A percentile compares a stretch with the other conserved stretches of the same genome.
These are phyloP conservation scores for Malassezia slooffiae DNA, from an alignment of 1,284 basidiomycete species.

Conservation along the genomic window DNA sequence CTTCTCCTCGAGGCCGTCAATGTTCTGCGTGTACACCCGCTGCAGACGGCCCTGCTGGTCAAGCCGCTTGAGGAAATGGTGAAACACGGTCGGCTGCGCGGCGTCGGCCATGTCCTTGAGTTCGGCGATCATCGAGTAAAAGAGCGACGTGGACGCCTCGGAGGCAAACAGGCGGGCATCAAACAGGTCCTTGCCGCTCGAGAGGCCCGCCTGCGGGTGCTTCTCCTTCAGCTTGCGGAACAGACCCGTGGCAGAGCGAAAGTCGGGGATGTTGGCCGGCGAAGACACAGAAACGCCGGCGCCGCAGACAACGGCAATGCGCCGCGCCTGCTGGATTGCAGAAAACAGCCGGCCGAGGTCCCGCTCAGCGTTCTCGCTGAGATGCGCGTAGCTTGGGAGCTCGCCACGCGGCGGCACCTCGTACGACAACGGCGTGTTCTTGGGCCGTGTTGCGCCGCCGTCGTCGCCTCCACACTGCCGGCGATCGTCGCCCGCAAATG, in stretches of 20 bases:
- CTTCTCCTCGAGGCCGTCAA: slow-evolving; percentile 77
- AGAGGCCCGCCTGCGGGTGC: slow-evolving; percentile 60
- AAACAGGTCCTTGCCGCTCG: slow-evolving; percentile 74
- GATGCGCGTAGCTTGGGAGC: slow-evolving; percentile 7
- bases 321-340: slow-evolving; percentile 62
- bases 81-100: slow-evolving; percentile 72
- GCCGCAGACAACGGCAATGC: slow-evolving; percentile 75
- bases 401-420: not conserved
- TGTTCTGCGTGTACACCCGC: slow-evolving; percentile 87
- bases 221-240: slow-evolving; percentile 67
- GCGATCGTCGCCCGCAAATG: not conserved
- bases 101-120: slow-evolving; percentile 69
- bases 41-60: slow-evolving; percentile 72
- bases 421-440: not conserved
- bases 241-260: slow-evolving; percentile 69
- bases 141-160: slow-evolving; percentile 64
- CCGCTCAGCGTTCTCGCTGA: slow-evolving; percentile 19
- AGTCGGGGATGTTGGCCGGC: slow-evolving; percentile 81
- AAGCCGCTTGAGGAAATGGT: slow-evolving; percentile 73
- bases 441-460: not conserved
- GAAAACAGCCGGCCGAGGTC: slow-evolving; percentile 39
- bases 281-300: slow-evolving; percentile 72
- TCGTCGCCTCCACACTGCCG: not conserved
- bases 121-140: slow-evolving; percentile 86
- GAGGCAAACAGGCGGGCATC: slow-evolving; percentile 73